Base-by-base conservation (phyloP, 495 filamentous ascomycete genomes). In the Lasiosphaeria hispida region DNA sequence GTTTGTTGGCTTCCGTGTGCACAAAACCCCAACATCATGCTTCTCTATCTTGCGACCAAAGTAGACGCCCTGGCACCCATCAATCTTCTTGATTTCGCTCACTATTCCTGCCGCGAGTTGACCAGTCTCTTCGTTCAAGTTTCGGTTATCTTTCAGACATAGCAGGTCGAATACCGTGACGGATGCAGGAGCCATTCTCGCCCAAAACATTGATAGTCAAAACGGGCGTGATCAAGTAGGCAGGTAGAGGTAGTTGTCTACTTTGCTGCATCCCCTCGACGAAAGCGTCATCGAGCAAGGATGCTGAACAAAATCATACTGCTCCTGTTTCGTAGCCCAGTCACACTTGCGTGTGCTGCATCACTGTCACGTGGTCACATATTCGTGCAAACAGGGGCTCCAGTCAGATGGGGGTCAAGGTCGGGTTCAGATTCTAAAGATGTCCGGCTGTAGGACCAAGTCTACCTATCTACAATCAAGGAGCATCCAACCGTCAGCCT, bases 1-100 rank as follows among this genome's bases (percentile, higher is more conserved):
- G 15, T 15, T 17, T 23, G n/a, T 30, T 30, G 5, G 39, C 61
- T 18, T 10, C 59, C 63, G 47, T 10, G 55, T 59, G 15, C 14
- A 48, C 34, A 65, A 34, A 9, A 65, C 18, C 6, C 56, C 59
- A 30, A 41, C 54, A 18, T 36, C 18, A 10, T 47, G 37, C 9
- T 62, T 59, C 52, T 65, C 63, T 17, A 62, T 55, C 59, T 59
- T 62, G 3, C 17, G 51, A 9, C 63, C 63, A 39, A 53, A 62
- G 33, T 60, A 57, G 33, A 53, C 52, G 1, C 48, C 40, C 30
- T 42, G 55, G 48, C 59, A 43, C 10, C 59, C 59, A 0, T 19
- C n/a, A 15, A 39, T 49, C 9, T 41, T 18, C 55, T 59, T 61
- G 51, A 62, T 33, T 18, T 51, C 38, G 7, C 2, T 30, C 23